Conservation (phyloP, 1,284 basidiomycete species). For the Malassezia sympodialis region DNA sequence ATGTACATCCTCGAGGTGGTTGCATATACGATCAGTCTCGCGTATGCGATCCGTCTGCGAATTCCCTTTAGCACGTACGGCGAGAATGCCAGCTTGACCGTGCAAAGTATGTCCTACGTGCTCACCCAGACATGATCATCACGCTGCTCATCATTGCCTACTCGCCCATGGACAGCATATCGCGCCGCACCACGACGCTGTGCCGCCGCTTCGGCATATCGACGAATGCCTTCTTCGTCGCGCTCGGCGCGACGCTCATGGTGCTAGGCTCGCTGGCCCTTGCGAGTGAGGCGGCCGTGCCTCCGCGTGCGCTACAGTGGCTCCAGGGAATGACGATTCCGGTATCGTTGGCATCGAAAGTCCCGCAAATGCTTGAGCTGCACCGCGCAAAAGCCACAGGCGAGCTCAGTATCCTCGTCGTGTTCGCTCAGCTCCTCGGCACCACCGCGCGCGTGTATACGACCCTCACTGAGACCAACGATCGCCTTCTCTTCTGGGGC, state of each 20-base stretch:
- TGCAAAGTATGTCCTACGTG: conserved; percentile 28
- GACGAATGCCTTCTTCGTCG: conserved; percentile 19
- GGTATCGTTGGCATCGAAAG: conserved; percentile 42
- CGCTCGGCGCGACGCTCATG: conserved; percentile 65
- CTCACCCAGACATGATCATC: conserved; percentile 39
- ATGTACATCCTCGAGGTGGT: conserved; percentile 59
- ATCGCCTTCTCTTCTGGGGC: conserved; percentile 42
- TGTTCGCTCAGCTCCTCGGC: conserved; percentile 44
- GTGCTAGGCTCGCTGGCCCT: conserved; percentile 62
- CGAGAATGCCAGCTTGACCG: conserved; percentile 43
- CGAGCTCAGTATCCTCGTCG: conserved; percentile 44
- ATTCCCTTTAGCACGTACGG: conserved; percentile 94
- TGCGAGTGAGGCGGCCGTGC: conserved; percentile 26
- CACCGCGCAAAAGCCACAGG: conserved; percentile 37
- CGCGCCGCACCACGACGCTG: conserved; percentile 20
- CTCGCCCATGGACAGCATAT: conserved; percentile 31
- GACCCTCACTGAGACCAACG: conserved; percentile 46
- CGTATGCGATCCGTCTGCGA: conserved; percentile 66
- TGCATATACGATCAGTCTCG: conserved; percentile 70
- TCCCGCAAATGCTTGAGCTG: conserved; percentile 45
- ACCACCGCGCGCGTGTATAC: conserved; percentile 44
- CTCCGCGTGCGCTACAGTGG: conserved; percentile 25
- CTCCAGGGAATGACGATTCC: conserved; percentile 43
- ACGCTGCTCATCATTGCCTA: conserved; percentile 38
- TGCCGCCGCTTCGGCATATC: conserved; percentile 9